phyloP scores from a whole-genome alignment of 306 rosid genomes.

The Herpetospermum pedunculosum region DNA sequence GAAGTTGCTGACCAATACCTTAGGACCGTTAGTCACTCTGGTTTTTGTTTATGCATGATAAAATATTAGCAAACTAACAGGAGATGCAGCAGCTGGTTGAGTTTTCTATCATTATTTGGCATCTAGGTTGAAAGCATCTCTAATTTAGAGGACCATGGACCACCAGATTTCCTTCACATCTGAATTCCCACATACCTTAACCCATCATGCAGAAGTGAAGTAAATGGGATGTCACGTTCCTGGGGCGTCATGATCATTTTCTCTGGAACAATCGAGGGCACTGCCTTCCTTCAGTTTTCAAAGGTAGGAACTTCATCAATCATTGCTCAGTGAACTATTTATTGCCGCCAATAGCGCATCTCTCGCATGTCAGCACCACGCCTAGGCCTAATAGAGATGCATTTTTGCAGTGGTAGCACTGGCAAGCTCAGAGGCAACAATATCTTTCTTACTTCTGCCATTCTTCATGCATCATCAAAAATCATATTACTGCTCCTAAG shows the following conservation, averaged over 20 bases:
- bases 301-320: neutral
- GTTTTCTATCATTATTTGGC: neutral
- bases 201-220: neutral
- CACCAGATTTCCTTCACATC: neutral
- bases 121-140: neutral
- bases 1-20: neutral
- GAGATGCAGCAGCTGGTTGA: neutral
- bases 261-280: neutral
- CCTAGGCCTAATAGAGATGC: neutral
- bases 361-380: neutral
- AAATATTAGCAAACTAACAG: neutral
- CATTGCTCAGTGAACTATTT: neutral
- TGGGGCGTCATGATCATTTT: neutral
- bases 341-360: neutral
- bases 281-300: conserved; percentile 2
- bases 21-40: neutral
- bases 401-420: neutral
- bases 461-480: neutral
- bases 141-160: neutral
- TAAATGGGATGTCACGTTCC: neutral
- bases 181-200: neutral
- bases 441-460: neutral
- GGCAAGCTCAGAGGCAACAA: neutral
- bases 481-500: neutral
- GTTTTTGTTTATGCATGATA: neutral